Evolutionary conservation across 2,329 filamentous ascomycete genomes (phyloP).

Genomic region (Cladosporium sp.): DNA sequence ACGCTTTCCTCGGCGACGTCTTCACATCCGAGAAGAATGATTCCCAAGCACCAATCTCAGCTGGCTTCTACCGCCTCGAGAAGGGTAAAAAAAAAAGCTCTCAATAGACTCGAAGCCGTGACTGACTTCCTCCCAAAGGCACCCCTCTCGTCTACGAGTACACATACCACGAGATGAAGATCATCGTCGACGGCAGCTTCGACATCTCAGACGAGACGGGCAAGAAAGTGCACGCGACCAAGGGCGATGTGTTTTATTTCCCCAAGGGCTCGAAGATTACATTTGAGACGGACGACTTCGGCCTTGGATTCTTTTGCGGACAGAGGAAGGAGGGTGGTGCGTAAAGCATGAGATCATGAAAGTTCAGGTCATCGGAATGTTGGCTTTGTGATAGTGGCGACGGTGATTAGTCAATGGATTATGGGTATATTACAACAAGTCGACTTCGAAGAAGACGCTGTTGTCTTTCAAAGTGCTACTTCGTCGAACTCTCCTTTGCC

Average conservation of each 20-base stretch:
- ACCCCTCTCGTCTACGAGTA: conserved; percentile 65
- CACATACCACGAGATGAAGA: conserved; percentile 70
- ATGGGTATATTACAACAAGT: conserved; percentile 2
- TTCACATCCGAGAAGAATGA: conserved; percentile 50
- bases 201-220: conserved; percentile 62
- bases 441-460: background rate
- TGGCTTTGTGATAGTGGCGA: too few species aligned
- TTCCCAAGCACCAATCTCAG: conserved; percentile 56
- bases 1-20: conserved; percentile 64
- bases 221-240: conserved; percentile 53
- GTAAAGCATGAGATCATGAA: background rate
- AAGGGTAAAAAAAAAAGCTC: conserved; percentile 39
- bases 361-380: background rate
- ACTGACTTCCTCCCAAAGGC: conserved; percentile 27
- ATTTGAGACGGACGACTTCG: conserved; percentile 41
- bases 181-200: conserved; percentile 64
- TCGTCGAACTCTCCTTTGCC: conserved; percentile 28
- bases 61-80: conserved; percentile 64
- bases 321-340: conserved; percentile 25
- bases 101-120: background rate
- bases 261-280: conserved; percentile 63
- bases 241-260: conserved; percentile 67
- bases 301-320: conserved; percentile 26
- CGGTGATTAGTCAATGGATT: background rate
- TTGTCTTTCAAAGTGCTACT: conserved; percentile 18